These are phyloP conservation scores for Leccinum incarnatum DNA, from an alignment of 768 basidiomycete species.

Conservation along the genomic window DNA sequence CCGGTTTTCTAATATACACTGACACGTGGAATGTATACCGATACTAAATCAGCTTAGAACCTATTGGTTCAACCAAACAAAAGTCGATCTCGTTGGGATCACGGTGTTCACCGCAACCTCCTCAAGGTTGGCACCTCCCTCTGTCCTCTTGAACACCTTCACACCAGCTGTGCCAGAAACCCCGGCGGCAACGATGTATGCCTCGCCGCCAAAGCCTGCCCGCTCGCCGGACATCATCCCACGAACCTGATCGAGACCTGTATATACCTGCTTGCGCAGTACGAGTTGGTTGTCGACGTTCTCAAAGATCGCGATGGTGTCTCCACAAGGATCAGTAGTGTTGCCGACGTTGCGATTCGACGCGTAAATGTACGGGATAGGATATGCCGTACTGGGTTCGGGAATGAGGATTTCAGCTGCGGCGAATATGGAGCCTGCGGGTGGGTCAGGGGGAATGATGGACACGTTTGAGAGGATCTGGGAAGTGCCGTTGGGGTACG, in stretches of 20 bases:
- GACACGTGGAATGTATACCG: not conserved
- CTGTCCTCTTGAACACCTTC: constrained; percentile 51
- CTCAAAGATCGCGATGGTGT: constrained; percentile 63
- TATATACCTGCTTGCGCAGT: constrained; percentile 55
- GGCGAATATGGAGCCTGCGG: constrained; percentile 40
- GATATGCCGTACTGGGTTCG: constrained; percentile 42
- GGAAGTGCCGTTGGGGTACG: constrained; percentile 47
- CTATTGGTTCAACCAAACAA: constrained; percentile 39
- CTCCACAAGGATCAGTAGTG: constrained; percentile 48
- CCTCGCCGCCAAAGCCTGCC: not conserved
- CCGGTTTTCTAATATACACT: constrained; percentile 1
- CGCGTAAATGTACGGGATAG: constrained; percentile 55
- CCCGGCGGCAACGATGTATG: constrained; percentile 45
- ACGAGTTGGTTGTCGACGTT: constrained; percentile 38
- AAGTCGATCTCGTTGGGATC: constrained; percentile 49
- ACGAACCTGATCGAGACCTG: not conserved
- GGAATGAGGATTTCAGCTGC: constrained; percentile 67
- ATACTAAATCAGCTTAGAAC: not conserved
- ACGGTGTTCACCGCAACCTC: constrained; percentile 53
- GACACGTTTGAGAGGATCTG: constrained; percentile 50
- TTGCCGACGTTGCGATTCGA: constrained; percentile 64
- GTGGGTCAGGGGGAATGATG: constrained; percentile 44
- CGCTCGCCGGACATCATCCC: not conserved
- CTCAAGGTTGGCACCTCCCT: constrained; percentile 49
- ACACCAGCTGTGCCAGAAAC: constrained; percentile 53